Evolutionary conservation across 2,329 filamentous ascomycete species (phyloP).

Genomic region (Alternaria hordeiaustralica): DNA sequence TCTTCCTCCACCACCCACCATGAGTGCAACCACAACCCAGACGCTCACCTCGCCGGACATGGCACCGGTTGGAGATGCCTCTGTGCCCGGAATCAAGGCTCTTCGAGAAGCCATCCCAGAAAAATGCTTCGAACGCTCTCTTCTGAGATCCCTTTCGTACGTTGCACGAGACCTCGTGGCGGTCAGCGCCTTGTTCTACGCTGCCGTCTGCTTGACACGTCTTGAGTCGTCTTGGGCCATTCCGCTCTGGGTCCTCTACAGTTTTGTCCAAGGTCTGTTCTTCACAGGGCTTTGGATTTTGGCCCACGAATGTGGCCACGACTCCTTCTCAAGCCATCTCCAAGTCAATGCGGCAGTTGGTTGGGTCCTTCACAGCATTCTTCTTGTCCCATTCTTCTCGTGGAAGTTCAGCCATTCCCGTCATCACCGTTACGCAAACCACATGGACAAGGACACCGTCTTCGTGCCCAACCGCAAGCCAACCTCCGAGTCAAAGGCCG

Average conservation of each 20-base stretch:
- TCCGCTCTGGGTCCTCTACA: conserved; percentile 62
- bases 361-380: conserved; percentile 68
- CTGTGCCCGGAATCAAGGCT: conserved; percentile 20
- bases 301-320: conserved; percentile 74
- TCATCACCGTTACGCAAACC: conserved; percentile 12
- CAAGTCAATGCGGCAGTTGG: conserved; percentile 67
- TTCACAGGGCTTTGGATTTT: conserved; percentile 72
- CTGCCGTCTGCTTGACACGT: conserved; percentile 22
- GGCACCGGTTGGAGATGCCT: neutral
- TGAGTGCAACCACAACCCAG: neutral
- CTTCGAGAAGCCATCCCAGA: conserved; percentile 31
- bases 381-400: conserved; percentile 71
- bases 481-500: conserved; percentile 5
- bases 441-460: conserved; percentile 31
- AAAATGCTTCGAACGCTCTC: conserved; percentile 33
- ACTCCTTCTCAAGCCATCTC: conserved; percentile 66
- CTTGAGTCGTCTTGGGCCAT: conserved; percentile 15
- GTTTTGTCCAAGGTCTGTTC: conserved; percentile 69
- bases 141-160: conserved; percentile 30
- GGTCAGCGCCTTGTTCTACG: conserved; percentile 25
- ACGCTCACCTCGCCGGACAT: neutral
- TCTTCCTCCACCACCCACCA: neutral
- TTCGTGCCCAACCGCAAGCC: conserved; percentile 44
- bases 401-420: conserved; percentile 14
- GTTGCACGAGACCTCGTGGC: conserved; percentile 31